A percentile compares a stretch with the other conserved stretches of the same genome.
Conservation (phyloP, 2,329 filamentous ascomycete genomes). For the Aspergillus fijiensis region DNA sequence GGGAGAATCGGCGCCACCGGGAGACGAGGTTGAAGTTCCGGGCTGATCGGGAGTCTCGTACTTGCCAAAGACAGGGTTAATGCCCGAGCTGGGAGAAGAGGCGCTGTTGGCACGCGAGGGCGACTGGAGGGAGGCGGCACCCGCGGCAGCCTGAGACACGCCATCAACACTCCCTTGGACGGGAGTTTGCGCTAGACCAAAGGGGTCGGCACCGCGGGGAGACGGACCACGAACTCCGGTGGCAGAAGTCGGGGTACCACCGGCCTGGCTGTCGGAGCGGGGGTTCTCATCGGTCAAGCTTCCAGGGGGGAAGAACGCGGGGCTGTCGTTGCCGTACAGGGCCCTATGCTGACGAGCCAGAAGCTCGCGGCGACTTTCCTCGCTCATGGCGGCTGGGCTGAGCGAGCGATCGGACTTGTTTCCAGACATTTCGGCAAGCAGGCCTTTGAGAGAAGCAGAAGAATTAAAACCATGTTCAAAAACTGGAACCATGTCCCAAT, state of each 20-base stretch:
- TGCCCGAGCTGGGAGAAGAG: conserved; percentile 63
- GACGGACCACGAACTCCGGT: conserved; percentile 70
- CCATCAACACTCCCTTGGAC: conserved; percentile 52
- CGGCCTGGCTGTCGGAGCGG: conserved; percentile 65
- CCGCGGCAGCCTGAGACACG: conserved; percentile 46
- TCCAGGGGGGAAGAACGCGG: conserved; percentile 65
- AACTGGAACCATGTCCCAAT: conserved; percentile 32
- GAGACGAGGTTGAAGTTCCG: conserved; percentile 81
- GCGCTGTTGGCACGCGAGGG: conserved; percentile 78
- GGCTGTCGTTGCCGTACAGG: conserved; percentile 75
- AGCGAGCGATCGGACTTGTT: conserved; percentile 83
- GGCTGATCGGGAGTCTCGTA: conserved; percentile 64
- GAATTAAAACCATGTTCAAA: conserved; percentile 44
- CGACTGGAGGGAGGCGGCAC: conserved; percentile 49
- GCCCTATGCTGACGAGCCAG: conserved; percentile 95
- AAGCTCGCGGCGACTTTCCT: conserved; percentile 92
- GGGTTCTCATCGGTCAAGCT: conserved; percentile 68
- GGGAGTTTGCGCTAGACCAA: conserved; percentile 52
- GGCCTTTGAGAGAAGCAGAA: conserved; percentile 50
- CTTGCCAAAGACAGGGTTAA: conserved; percentile 52
- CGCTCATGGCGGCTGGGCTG: conserved; percentile 83
- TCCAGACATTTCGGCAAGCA: conserved; percentile 66
- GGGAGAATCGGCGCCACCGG: conserved; percentile 69
- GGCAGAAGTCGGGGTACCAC: conserved; percentile 59
- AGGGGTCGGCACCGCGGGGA: conserved; percentile 75